Evolutionary conservation across 805 yeast species (phyloP).

Genomic region (Cyberlindnera misumaiensis): DNA sequence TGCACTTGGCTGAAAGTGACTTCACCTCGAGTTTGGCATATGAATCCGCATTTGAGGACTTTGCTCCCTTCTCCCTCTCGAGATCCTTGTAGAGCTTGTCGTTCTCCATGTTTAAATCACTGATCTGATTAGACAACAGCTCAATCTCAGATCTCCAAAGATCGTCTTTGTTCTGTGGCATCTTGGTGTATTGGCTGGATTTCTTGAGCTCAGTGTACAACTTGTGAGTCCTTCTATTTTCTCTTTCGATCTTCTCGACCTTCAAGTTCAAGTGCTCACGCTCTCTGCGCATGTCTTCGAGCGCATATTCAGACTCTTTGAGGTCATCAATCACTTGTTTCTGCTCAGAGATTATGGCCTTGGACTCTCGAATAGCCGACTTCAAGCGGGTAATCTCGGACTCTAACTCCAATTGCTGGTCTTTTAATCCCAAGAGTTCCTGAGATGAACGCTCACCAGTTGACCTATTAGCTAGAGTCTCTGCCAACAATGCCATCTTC

Average conservation of each 20-base stretch:
- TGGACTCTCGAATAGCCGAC: slow-evolving; percentile 14
- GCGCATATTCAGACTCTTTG: slow-evolving; percentile 13
- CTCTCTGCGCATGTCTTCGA: slow-evolving; percentile 13
- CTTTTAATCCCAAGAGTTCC: slow-evolving; percentile 9
- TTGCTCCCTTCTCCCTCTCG: slow-evolving; percentile 22
- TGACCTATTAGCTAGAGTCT: slow-evolving; percentile 7
- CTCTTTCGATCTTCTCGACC: slow-evolving; percentile 26
- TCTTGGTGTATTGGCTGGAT: slow-evolving; percentile 5
- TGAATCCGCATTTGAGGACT: slow-evolving; percentile 10
- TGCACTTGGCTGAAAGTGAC: slow-evolving; percentile 29
- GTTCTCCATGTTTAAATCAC: slow-evolving; percentile 31
- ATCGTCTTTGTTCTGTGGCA: slow-evolving; percentile 4
- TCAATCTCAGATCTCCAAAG: slow-evolving; percentile 27
- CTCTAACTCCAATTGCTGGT: slow-evolving; percentile 12
- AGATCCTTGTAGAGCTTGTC: slow-evolving; percentile 30
- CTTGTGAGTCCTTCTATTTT: slow-evolving; percentile 25
- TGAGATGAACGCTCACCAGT: slow-evolving; percentile 4
- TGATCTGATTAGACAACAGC: slow-evolving; percentile 26
- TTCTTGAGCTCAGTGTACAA: slow-evolving; percentile 17
- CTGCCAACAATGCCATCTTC: slow-evolving; percentile 7
- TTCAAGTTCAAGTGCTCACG: slow-evolving; percentile 9
- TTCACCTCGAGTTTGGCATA: slow-evolving; percentile 34
- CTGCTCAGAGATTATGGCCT: slow-evolving; percentile 18
- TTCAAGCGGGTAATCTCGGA: slow-evolving; percentile 10
- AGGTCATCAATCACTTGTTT: slow-evolving; percentile 19